A percentile compares a stretch with the other conserved stretches of the same genome.
Evolutionary conservation across 805 yeast genomes (phyloP).

Genomic region (Teunomyces gatunensis): DNA sequence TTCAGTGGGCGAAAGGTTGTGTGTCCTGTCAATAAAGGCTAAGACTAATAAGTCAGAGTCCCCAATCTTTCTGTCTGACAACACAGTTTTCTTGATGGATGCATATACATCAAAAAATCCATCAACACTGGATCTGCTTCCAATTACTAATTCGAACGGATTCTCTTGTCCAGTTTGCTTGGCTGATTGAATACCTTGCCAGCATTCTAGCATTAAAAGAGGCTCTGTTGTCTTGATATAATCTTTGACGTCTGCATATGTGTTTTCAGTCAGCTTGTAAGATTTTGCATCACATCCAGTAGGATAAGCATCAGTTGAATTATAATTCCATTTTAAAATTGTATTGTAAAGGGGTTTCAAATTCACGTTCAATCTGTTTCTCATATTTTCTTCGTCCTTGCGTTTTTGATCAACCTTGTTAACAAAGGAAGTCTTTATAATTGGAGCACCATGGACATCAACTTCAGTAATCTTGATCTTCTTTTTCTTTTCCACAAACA

Average conservation of each 20-base stretch:
- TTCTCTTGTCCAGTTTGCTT: constrained; percentile 56
- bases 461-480: constrained; percentile 38
- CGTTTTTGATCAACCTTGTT: constrained; percentile 34
- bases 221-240: constrained; percentile 77
- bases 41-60: constrained; percentile 77
- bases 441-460: constrained; percentile 44
- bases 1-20: constrained; percentile 14
- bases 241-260: constrained; percentile 57
- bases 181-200: constrained; percentile 84
- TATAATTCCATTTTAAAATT: constrained; percentile 77
- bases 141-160: constrained; percentile 69
- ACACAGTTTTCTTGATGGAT: constrained; percentile 52
- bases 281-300: constrained; percentile 39
- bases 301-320: constrained; percentile 54
- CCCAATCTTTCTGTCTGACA: constrained; percentile 52
- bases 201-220: constrained; percentile 79
- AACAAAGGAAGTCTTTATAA: constrained; percentile 16
- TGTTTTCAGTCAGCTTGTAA: constrained; percentile 50
- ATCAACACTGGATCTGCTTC: constrained; percentile 79
- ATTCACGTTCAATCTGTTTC: constrained; percentile 74
- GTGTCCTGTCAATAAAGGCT: constrained; percentile 34
- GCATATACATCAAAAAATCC: constrained; percentile 86
- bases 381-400: constrained; percentile 72
- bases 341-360: constrained; percentile 69
- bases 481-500: constrained; percentile 36